Evolutionary conservation across 2,329 filamentous ascomycete species (phyloP).

Genomic region (Basipetospora chlamydospora): DNA sequence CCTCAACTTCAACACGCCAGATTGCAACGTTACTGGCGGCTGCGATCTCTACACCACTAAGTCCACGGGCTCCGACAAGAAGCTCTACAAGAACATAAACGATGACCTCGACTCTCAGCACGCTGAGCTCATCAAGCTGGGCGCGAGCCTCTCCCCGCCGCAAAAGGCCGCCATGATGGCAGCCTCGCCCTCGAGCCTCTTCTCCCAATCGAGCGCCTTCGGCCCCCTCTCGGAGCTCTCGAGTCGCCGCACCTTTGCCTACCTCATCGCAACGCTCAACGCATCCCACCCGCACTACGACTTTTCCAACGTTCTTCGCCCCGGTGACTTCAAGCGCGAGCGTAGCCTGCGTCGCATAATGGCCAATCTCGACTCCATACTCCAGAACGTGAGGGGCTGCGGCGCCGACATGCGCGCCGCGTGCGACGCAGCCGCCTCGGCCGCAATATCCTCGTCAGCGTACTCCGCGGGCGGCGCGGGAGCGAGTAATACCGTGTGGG

Average conservation of each 20-base stretch:
- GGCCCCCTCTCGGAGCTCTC: constrained; percentile 78
- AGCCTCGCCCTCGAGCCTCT: constrained; percentile 46
- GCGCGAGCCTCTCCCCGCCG: constrained; percentile 75
- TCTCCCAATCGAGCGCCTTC: constrained; percentile 81
- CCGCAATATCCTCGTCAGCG: constrained; percentile 34
- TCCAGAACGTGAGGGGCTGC: constrained; percentile 68
- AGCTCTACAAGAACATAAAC: constrained; percentile 91
- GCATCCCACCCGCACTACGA: constrained; percentile 87
- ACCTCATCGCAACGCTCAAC: constrained; percentile 90
- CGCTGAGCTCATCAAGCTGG: constrained; percentile 72
- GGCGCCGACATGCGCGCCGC: constrained; percentile 21
- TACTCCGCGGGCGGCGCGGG: too few species aligned
- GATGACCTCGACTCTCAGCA: constrained; percentile 83
- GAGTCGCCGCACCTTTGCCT: constrained; percentile 84
- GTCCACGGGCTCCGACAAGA: constrained; percentile 88
- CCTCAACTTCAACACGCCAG: constrained; percentile 88
- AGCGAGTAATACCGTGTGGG: too few species aligned
- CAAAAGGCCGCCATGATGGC: constrained; percentile 57
- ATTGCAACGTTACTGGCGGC: constrained; percentile 81
- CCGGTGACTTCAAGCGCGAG: constrained; percentile 80
- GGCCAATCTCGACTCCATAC: constrained; percentile 71
- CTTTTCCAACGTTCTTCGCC: constrained; percentile 82
- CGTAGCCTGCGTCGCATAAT: constrained; percentile 67
- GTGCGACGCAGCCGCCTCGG: constrained; percentile 15
- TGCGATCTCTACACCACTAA: constrained; percentile 98